Percentiles rank a stretch among this genome's conserved stretches.
phyloP scores from a whole-genome alignment of 2,329 filamentous ascomycete species.

The Pseudocercospora fijiensis region DNA sequence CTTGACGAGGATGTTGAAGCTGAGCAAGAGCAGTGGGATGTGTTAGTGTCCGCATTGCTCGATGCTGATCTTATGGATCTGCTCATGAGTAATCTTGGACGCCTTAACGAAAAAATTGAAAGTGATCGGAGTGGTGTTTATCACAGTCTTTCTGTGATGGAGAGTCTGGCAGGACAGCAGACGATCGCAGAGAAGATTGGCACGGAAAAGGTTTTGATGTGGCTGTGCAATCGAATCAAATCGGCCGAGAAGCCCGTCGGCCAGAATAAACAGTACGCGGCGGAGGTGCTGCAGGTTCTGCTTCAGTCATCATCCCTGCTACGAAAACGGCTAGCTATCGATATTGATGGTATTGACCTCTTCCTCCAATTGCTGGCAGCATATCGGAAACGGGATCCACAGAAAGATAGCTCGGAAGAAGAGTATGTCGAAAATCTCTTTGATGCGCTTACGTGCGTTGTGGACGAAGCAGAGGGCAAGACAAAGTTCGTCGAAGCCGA shows the following conservation, averaged over 20 bases:
- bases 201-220: slow-evolving; percentile 67
- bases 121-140: slow-evolving; percentile 84
- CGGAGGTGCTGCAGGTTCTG: slow-evolving; percentile 86
- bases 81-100: slow-evolving; percentile 72
- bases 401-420: slow-evolving; percentile 82
- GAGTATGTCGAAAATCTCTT: slow-evolving; percentile 96
- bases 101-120: slow-evolving; percentile 71
- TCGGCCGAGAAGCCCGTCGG: slow-evolving; percentile 65
- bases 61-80: slow-evolving; percentile 70
- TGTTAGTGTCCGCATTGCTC: slow-evolving; percentile 63
- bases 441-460: slow-evolving; percentile 77
- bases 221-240: slow-evolving; percentile 74
- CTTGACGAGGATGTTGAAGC: slow-evolving; percentile 90
- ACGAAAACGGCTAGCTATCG: slow-evolving; percentile 57
- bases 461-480: slow-evolving; percentile 74
- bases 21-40: slow-evolving; percentile 76
- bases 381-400: slow-evolving; percentile 83
- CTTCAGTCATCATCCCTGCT: slow-evolving; percentile 72
- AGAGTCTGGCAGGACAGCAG: slow-evolving; percentile 76
- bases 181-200: slow-evolving; percentile 70
- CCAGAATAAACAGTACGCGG: slow-evolving; percentile 94
- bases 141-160: slow-evolving; percentile 75
- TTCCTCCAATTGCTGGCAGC: slow-evolving; percentile 79
- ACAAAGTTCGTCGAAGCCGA: slow-evolving; percentile 81
- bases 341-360: slow-evolving; percentile 68